These are phyloP conservation scores for Dalbergia cultrata DNA, from an alignment of 306 rosid species.

Conservation along the genomic window DNA sequence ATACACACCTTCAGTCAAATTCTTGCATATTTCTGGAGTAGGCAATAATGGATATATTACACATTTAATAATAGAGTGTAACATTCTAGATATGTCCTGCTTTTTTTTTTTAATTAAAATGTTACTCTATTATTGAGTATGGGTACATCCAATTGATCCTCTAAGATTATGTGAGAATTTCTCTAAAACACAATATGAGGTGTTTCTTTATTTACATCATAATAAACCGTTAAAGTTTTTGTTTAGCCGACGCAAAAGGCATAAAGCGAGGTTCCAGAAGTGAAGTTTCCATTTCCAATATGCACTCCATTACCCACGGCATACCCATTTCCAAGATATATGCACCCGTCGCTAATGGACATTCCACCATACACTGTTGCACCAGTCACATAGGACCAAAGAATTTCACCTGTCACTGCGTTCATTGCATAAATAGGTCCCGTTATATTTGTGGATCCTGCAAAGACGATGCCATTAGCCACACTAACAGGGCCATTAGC, in stretches of 20 bases:
- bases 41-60: too few species aligned
- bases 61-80: too few species aligned
- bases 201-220: too few species aligned
- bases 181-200: too few species aligned
- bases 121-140: too few species aligned
- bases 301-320: too few species aligned
- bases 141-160: too few species aligned
- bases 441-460: slow-evolving; percentile 52
- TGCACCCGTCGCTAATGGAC: slow-evolving; percentile 65
- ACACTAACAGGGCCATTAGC: slow-evolving; percentile 61
- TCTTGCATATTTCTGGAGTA: background rate
- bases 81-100: too few species aligned
- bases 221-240: too few species aligned
- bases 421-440: slow-evolving; percentile 65
- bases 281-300: background rate
- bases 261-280: slow-evolving; percentile 29
- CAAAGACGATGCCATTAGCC: slow-evolving; percentile 68
- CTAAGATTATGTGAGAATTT: too few species aligned
- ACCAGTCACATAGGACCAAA: slow-evolving; percentile 64
- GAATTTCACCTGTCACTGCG: slow-evolving; percentile 52
- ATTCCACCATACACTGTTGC: slow-evolving; percentile 64
- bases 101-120: too few species aligned
- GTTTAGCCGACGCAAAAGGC: slow-evolving; percentile 19
- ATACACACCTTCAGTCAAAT: too few species aligned
- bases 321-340: slow-evolving; percentile 69